These are phyloP conservation scores for Physcomitrellopsis africana DNA, from an alignment of 225 moss, liverwort and hornwort genomes.

Conservation along the genomic window DNA sequence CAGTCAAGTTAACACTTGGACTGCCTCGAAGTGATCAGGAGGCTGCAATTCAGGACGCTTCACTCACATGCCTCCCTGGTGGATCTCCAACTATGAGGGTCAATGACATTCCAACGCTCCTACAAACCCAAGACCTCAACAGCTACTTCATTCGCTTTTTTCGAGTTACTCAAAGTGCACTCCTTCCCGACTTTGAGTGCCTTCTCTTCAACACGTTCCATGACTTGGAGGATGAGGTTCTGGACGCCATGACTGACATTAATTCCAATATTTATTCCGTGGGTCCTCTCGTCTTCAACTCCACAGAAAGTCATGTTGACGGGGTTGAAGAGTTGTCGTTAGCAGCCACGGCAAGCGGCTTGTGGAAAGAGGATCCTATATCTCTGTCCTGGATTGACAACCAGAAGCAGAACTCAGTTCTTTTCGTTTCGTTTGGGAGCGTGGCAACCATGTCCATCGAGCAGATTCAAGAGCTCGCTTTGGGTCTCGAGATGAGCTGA, in stretches of 20 bases:
- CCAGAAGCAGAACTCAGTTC: background rate
- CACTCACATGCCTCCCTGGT: constrained; percentile 29
- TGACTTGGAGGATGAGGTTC: constrained; percentile 30
- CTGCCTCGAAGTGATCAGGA: constrained; percentile 27
- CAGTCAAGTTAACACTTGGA: background rate
- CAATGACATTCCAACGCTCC: constrained; percentile 30
- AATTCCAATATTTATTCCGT: constrained; percentile 11
- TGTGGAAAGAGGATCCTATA: constrained; percentile 17
- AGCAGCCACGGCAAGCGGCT: background rate
- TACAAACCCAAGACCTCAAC: constrained; percentile 10
- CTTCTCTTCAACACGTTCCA: constrained; percentile 23
- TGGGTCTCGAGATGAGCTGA: too few species aligned
- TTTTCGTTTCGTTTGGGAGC: too few species aligned
- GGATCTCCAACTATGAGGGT: constrained; percentile 30
- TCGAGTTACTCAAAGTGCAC: background rate
- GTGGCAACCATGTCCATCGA: too few species aligned
- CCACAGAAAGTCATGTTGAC: background rate
- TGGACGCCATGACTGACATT: constrained; percentile 11
- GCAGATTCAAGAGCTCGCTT: too few species aligned
- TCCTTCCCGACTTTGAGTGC: constrained; percentile 15
- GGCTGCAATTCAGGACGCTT: constrained; percentile 14
- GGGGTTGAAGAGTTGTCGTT: background rate
- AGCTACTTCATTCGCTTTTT: too few species aligned
- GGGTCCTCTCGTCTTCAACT: constrained; percentile 36
- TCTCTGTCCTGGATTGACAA: constrained; percentile 27